Evolutionary conservation across 257 asterid species (phyloP).

Genomic region (Capsicum chinense): DNA sequence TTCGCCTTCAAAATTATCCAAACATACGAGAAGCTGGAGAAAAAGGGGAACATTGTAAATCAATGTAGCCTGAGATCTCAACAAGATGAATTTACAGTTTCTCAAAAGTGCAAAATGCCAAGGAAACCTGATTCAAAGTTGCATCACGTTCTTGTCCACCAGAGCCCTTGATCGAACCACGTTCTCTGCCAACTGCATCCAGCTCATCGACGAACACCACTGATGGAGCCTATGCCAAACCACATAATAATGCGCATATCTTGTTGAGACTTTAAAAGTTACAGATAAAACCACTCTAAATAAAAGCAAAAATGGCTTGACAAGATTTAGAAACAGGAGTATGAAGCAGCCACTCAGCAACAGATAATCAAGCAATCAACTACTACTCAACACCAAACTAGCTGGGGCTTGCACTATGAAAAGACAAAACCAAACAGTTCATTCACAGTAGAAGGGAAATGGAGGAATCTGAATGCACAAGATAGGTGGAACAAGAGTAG

Average conservation of each 20-base stretch:
- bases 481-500: not conserved
- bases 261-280: conserved; percentile 25
- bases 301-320: not conserved
- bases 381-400: not conserved
- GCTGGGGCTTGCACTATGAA: too few relatives aligned
- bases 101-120: conserved; percentile 28
- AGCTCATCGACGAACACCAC: conserved; percentile 96
- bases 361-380: not conserved
- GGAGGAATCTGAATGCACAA: not conserved
- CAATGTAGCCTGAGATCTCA: conserved; percentile 30
- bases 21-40: conserved; percentile 87
- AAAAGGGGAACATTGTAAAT: conserved; percentile 31
- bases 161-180: conserved; percentile 86
- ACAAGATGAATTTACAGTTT: conserved; percentile 28
- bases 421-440: too few relatives aligned
- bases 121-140: conserved; percentile 86
- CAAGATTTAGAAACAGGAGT: not conserved
- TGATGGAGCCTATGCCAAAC: conserved; percentile 77
- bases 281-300: not conserved
- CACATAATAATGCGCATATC: conserved; percentile 27
- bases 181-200: conserved; percentile 96
- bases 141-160: conserved; percentile 99
- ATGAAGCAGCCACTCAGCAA: not conserved
- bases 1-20: conserved; percentile 86
- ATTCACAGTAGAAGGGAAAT: not conserved